These are phyloP conservation scores for Lactarius sp. DNA, from an alignment of 768 basidiomycete species.

Conservation along the genomic window DNA sequence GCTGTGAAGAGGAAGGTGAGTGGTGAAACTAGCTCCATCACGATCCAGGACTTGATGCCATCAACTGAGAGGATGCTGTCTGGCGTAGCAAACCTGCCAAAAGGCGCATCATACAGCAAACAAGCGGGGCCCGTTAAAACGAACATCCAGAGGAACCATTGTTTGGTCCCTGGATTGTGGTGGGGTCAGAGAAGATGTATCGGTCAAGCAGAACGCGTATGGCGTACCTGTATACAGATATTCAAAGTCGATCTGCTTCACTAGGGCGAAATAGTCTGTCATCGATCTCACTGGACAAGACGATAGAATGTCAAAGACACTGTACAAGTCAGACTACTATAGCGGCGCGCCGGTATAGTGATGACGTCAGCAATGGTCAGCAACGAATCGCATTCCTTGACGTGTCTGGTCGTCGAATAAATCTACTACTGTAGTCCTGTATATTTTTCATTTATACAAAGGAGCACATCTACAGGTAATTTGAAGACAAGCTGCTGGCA, in stretches of 20 bases:
- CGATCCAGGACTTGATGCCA: constrained; percentile 59
- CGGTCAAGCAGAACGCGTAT: not conserved
- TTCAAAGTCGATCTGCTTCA: constrained; percentile 17
- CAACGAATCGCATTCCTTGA: no score
- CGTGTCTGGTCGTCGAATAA: no score
- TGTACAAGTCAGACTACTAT: no score
- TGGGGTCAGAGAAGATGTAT: not conserved
- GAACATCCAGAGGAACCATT: constrained; percentile 15
- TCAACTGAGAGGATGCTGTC: constrained; percentile 51
- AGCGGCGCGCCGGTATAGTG: no score
- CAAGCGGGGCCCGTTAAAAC: constrained; percentile 31
- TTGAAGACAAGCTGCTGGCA: no score
- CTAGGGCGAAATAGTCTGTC: constrained; percentile 8
- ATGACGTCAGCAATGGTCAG: not conserved
- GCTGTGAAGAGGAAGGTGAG: constrained; percentile 47
- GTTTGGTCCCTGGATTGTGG: constrained; percentile 11
- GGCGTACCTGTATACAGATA: constrained; percentile 20
- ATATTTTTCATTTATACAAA: not conserved
- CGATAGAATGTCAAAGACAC: not conserved
- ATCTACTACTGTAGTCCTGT: no score
- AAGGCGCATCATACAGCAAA: constrained; percentile 66
- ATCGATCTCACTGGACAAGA: not conserved
- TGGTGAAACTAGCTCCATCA: constrained; percentile 71
- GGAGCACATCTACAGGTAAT: no score
- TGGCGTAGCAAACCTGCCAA: constrained; percentile 65